These are phyloP conservation scores for Saccharomycopsis sp. DNA, from an alignment of 805 yeast genomes.

Conservation along the genomic window DNA sequence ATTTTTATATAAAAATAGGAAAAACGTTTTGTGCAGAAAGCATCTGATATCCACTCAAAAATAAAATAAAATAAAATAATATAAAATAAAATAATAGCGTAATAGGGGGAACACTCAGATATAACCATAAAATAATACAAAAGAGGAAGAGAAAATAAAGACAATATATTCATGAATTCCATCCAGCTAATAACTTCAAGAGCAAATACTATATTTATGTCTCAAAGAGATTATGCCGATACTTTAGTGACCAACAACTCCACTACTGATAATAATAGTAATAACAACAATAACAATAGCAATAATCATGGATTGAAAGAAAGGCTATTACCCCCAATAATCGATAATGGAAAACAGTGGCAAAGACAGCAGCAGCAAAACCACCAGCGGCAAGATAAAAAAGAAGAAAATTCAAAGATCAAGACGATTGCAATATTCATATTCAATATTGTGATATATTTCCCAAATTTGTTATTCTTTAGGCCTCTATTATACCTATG, in stretches of 20 bases:
- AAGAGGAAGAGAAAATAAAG: too few relatives aligned
- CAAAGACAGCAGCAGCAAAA: not conserved
- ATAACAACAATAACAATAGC: not conserved
- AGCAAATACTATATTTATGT: not conserved
- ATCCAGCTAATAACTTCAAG: constrained; percentile 11
- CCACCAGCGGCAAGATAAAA: not conserved
- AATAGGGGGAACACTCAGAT: too few relatives aligned
- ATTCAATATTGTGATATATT: constrained; percentile 33
- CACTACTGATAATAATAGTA: not conserved
- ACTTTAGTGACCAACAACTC: not conserved
- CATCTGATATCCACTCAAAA: too few relatives aligned
- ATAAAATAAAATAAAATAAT: too few relatives aligned
- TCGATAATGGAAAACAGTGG: not conserved
- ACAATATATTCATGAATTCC: constrained; percentile 6
- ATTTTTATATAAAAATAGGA: too few relatives aligned
- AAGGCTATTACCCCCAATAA: not conserved
- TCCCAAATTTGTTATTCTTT: constrained; percentile 45
- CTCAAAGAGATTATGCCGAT: not conserved
- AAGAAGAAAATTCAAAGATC: not conserved
- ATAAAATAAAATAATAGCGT: too few relatives aligned
- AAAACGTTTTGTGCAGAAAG: too few relatives aligned
- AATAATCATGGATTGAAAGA: not conserved
- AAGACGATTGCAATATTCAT: constrained; percentile 21
- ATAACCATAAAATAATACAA: too few relatives aligned
- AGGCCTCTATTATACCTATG: constrained; percentile 46